These are phyloP conservation scores for Chalaropsis thielavioides DNA, from an alignment of 2,329 filamentous ascomycete genomes.

Conservation along the genomic window DNA sequence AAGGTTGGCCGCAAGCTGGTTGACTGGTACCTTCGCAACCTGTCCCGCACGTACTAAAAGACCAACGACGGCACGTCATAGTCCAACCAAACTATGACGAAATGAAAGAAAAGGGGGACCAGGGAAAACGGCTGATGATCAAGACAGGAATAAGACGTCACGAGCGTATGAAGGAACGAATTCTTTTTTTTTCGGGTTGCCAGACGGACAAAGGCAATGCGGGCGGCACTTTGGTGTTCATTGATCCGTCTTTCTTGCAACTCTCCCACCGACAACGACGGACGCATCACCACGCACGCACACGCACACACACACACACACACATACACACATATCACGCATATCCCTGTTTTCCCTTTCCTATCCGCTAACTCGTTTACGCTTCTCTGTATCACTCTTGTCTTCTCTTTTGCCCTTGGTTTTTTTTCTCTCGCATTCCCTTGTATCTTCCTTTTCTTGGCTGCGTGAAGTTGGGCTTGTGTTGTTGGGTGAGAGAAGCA, in stretches of 20 bases:
- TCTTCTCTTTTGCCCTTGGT: neutral
- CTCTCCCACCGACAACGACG: no score
- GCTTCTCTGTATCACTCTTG: neutral
- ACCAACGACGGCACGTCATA: neutral
- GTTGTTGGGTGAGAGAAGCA: neutral
- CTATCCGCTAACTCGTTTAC: conserved; percentile 5
- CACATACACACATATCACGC: neutral
- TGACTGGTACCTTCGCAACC: conserved; percentile 97
- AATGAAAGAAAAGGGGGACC: conserved; percentile 19
- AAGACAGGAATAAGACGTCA: conserved; percentile 19
- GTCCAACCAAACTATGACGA: neutral
- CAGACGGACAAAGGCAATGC: neutral
- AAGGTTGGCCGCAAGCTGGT: conserved; percentile 96
- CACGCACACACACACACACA: neutral
- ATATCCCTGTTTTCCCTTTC: neutral
- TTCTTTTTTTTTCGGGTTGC: neutral
- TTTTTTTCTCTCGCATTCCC: conserved; percentile 7
- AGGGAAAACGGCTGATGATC: conserved; percentile 12
- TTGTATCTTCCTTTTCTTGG: neutral
- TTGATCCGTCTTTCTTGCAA: neutral
- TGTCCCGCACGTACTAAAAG: conserved; percentile 76
- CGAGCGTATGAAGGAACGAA: conserved; percentile 1
- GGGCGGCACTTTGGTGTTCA: neutral
- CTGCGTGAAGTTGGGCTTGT: neutral
- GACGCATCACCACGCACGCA: neutral